Percentiles rank a stretch among this genome's conserved stretches.
phyloP scores from a whole-genome alignment of 495 filamentous ascomycete genomes.

The Hyaloscypha hepaticicola region DNA sequence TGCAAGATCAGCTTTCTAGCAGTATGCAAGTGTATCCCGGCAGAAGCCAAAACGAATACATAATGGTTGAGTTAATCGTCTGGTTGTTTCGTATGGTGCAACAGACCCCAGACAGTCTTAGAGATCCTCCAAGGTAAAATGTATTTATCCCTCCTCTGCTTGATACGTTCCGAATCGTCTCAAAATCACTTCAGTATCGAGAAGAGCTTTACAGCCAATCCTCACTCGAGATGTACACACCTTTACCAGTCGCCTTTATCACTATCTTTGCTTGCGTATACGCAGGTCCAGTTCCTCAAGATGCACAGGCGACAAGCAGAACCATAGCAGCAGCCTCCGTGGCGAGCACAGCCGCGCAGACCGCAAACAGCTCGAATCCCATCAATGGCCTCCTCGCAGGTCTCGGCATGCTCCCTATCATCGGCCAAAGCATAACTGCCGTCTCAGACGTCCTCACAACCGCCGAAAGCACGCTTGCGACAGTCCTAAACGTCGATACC shows the following conservation, averaged over 20 bases:
- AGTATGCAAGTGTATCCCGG: not conserved
- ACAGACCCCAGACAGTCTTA: not conserved
- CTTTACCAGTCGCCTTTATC: not conserved
- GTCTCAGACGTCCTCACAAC: slow-evolving; percentile 1
- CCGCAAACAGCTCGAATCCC: not conserved
- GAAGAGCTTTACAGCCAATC: not conserved
- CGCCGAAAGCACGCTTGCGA: slow-evolving; percentile 4
- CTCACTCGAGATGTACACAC: not conserved
- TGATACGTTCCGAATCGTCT: not conserved
- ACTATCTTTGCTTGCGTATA: not conserved
- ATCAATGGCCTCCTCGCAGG: slow-evolving; percentile 5
- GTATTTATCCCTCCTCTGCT: not conserved
- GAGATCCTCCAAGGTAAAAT: not conserved
- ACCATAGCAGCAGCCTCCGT: not conserved
- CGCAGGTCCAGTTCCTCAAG: not conserved
- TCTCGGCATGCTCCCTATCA: slow-evolving; percentile 1
- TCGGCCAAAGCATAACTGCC: slow-evolving; percentile 6
- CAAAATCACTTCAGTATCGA: not conserved
- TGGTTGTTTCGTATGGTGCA: not conserved
- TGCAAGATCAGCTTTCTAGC: not conserved
- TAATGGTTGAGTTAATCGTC: not conserved
- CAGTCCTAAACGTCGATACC: slow-evolving; percentile 6
- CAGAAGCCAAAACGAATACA: not conserved
- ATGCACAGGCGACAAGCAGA: not conserved
- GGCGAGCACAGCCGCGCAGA: not conserved